Evolutionary conservation across 164 flowering plant species (phyloP), one percentile per base, ranked within the genome.

Genomic region (Tetracentron sinense): DNA sequence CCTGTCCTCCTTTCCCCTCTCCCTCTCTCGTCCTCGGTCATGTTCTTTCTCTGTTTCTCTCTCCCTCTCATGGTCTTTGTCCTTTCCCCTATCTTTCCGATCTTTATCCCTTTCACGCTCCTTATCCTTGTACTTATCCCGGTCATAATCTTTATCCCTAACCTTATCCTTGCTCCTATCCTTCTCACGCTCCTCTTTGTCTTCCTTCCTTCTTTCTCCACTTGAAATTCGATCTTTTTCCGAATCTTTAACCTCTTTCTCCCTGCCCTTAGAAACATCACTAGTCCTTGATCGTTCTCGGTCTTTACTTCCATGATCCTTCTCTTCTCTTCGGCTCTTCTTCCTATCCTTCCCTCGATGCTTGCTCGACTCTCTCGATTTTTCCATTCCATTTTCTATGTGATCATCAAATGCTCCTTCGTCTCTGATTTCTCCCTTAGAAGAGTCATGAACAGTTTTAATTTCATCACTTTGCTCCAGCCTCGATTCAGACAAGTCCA

Each of bases 311-410:
- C 73, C 72, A 33, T 78, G 79, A 42, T 84, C 88, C 74, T 76
- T 83, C 29, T 83, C 90, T 52, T 83, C 96, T 52, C 79, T 75
- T 12, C 80, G 74, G 19, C 77, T 79, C 78, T 78, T 86, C 70
- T 77, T 82, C 65, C 75, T 69, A 48, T 88, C 89, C 76, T 81
- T 85, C 61, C 79, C 79, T 28, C 83, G 72, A 58, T 76, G 79
- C 73, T 68, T 79, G 50, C 74, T 75, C 0, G 68, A 68, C 28
- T 77, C 79, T 29, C 66, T 57, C 11, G 68, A 63, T 67, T 72
- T 72, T 46, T 76, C 83, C 19, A 7, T 50, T 6, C 53, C 80
- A 29, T 61, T 65, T 53, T 70, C 79, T 23, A 69, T 79, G 10
- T 60, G 33, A 54, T 64, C 79, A 56, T 65, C 79, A 60, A 67